Percentiles rank a stretch among this genome's conserved stretches.
Conservation (phyloP, 2,329 filamentous ascomycete species). For the Coniella vitis region DNA sequence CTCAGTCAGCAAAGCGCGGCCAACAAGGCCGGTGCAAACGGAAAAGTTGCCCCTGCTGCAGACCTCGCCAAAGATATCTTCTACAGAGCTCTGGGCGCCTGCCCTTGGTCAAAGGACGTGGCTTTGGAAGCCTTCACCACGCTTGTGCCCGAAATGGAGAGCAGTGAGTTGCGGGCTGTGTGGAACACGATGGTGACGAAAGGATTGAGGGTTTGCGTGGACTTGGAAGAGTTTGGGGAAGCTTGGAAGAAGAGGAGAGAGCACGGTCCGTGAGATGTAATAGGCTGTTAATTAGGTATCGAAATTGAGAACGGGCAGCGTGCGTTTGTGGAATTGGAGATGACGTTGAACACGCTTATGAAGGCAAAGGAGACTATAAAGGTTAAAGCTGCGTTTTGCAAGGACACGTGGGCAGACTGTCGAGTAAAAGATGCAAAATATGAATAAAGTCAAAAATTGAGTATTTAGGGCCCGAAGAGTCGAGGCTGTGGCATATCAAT, state of each 20-base stretch:
- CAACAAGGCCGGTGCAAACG: constrained; percentile 17
- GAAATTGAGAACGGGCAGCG: no score
- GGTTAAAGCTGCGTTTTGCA: no score
- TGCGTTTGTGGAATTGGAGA: no score
- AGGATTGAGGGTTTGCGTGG: constrained; percentile 43
- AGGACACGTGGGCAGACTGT: no score
- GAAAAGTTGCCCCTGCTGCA: no score
- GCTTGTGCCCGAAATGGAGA: constrained; percentile 37
- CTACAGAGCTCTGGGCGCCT: constrained; percentile 39
- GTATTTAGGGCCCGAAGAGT: no score
- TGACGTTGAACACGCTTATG: no score
- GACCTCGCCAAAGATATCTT: constrained; percentile 37
- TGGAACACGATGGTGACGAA: constrained; percentile 41
- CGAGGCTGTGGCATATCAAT: no score
- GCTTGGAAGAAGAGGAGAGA: constrained; percentile 22
- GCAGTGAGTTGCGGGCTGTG: constrained; percentile 41
- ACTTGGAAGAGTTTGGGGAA: constrained; percentile 42
- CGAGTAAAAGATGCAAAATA: no score
- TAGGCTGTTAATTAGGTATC: no score
- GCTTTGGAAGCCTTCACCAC: constrained; percentile 46
- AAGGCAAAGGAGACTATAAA: no score
- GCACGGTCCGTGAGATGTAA: background rate
- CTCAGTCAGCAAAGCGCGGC: constrained; percentile 21
- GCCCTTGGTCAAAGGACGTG: constrained; percentile 43
- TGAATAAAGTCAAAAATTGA: no score